Conservation (phyloP, 2,329 filamentous ascomycete genomes). For the Ophiostoma himal-ulmi region DNA sequence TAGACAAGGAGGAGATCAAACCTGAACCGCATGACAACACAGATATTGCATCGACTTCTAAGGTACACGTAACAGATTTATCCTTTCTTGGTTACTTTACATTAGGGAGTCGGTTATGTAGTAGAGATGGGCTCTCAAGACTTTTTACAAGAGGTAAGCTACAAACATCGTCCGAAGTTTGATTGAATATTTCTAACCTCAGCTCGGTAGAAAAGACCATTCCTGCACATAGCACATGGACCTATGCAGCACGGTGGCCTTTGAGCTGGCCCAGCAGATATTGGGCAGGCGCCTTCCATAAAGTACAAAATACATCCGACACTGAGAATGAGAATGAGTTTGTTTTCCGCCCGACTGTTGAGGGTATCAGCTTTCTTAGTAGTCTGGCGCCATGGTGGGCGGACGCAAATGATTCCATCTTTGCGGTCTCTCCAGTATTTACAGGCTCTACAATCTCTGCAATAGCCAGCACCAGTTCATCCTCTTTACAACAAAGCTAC, state of each 20-base stretch:
- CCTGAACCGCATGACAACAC: not conserved
- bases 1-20: not conserved
- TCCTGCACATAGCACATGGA: not conserved
- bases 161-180: too few relatives aligned
- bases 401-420: not conserved
- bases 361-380: not conserved
- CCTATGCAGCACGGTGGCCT: not conserved
- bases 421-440: not conserved
- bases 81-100: not conserved
- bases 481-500: not conserved
- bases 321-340: not conserved
- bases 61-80: not conserved
- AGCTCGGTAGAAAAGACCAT: not conserved
- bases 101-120: too few relatives aligned
- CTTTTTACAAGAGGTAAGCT: too few relatives aligned
- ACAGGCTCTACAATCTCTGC: not conserved
- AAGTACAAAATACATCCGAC: not conserved
- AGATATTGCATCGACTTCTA: not conserved
- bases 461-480: not conserved
- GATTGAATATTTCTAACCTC: too few relatives aligned
- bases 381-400: not conserved
- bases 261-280: not conserved
- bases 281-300: not conserved
- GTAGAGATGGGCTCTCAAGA: too few relatives aligned
- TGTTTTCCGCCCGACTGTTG: not conserved